Evolutionary conservation across 441 rosid genomes (phyloP).

Genomic region (Biscutella laevigata): DNA sequence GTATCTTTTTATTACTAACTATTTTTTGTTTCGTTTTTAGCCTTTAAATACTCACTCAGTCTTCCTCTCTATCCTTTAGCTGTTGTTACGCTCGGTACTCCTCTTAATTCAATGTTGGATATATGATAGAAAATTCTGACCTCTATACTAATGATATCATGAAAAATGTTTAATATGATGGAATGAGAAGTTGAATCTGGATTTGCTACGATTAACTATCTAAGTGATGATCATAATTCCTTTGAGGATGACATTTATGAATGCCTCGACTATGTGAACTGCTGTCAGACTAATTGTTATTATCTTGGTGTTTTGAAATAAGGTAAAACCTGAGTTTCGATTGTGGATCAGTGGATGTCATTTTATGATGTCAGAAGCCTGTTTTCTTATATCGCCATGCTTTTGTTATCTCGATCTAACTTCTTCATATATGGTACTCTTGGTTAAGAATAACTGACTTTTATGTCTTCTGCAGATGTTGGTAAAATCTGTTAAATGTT

Average conservation of each 20-base stretch:
- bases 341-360: neutral
- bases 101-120: neutral
- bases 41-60: too few species aligned
- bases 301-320: neutral
- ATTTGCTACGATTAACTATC: neutral
- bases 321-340: neutral
- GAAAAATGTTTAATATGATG: neutral
- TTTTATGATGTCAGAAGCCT: neutral
- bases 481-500: constrained; percentile 37
- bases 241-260: neutral
- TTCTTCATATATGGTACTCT: neutral
- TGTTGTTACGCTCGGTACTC: neutral
- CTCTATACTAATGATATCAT: neutral
- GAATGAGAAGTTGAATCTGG: neutral
- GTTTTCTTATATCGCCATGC: too few species aligned
- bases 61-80: neutral
- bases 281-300: neutral
- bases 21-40: too few species aligned
- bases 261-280: neutral
- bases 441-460: constrained; percentile 18
- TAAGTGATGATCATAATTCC: neutral
- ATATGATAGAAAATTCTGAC: neutral
- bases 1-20: too few species aligned
- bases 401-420: neutral
- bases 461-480: constrained; percentile 49